A percentile compares a stretch with the other conserved stretches of the same genome.
Evolutionary conservation across 495 filamentous ascomycete species (phyloP).

Genomic region (Amphirosellinia nigrospora): DNA sequence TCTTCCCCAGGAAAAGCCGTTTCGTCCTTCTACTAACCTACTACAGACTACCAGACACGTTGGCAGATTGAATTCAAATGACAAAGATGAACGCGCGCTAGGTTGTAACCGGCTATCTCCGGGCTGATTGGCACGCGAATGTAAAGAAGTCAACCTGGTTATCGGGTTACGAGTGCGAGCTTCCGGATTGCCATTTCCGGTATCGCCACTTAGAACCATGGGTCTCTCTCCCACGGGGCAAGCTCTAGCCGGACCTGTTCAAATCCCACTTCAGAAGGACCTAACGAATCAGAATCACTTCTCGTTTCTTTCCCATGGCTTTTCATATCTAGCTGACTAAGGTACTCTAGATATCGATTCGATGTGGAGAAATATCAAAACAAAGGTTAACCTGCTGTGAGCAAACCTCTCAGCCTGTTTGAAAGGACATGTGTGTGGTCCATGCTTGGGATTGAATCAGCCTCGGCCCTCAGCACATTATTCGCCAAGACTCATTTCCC

Average conservation of each 20-base stretch:
- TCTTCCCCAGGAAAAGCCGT: too few species aligned
- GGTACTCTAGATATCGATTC: too few species aligned
- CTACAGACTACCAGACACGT: neutral
- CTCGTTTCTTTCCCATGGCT: too few species aligned
- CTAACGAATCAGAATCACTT: too few species aligned
- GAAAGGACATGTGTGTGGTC: too few species aligned
- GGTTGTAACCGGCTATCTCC: neutral
- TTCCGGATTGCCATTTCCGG: neutral
- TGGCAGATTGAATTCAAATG: neutral
- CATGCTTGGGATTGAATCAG: too few species aligned
- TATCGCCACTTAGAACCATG: neutral
- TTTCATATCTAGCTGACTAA: too few species aligned
- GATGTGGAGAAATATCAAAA: too few species aligned
- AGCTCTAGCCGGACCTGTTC: neutral
- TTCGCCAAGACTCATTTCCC: neutral
- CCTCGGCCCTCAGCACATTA: neutral
- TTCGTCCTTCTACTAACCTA: neutral
- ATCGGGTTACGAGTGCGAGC: neutral
- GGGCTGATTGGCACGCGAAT: neutral
- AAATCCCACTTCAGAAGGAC: too few species aligned
- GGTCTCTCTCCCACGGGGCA: neutral
- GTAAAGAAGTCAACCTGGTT: neutral
- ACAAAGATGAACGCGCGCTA: neutral
- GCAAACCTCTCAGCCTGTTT: too few species aligned
- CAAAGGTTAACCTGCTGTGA: neutral